Conservation (phyloP, 345 rosid genomes). For the Gossypium arboreum region DNA sequence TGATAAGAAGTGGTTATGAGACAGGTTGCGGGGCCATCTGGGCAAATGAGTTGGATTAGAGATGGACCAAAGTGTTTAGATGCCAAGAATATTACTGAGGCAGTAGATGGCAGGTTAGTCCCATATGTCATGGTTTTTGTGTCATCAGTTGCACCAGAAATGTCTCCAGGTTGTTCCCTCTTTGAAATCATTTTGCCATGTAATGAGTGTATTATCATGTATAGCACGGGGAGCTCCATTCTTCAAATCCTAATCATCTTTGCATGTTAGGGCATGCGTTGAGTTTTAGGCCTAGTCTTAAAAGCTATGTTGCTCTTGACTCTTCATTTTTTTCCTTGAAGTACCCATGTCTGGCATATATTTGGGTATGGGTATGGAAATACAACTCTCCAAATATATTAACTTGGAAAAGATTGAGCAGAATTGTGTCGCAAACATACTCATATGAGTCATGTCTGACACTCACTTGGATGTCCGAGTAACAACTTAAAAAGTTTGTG, state of each 20-base stretch:
- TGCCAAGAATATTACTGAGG: slow-evolving; percentile 41
- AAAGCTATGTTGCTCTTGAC: neutral
- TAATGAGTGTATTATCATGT: neutral
- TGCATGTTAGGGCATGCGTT: neutral
- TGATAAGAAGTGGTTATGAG: slow-evolving; percentile 5
- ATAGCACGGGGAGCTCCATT: neutral
- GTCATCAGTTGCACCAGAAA: slow-evolving; percentile 7
- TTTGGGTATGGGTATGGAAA: neutral
- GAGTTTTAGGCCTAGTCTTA: neutral
- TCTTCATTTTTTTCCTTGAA: neutral
- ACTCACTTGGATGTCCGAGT: neutral
- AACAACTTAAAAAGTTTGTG: neutral
- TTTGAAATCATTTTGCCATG: neutral
- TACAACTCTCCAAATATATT: neutral
- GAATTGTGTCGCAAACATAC: neutral
- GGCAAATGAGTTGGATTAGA: slow-evolving; percentile 64
- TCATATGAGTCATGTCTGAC: neutral
- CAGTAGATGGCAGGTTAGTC: slow-evolving; percentile 52
- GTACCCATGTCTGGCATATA: neutral
- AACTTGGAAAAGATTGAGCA: neutral
- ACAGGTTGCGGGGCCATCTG: slow-evolving; percentile 59
- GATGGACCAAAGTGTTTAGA: slow-evolving; percentile 53
- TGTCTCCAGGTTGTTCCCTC: neutral
- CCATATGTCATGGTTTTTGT: neutral
- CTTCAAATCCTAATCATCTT: neutral